phyloP scores from a whole-genome alignment of 352 stramenopile genomes.

The Phytophthora cactorum region DNA sequence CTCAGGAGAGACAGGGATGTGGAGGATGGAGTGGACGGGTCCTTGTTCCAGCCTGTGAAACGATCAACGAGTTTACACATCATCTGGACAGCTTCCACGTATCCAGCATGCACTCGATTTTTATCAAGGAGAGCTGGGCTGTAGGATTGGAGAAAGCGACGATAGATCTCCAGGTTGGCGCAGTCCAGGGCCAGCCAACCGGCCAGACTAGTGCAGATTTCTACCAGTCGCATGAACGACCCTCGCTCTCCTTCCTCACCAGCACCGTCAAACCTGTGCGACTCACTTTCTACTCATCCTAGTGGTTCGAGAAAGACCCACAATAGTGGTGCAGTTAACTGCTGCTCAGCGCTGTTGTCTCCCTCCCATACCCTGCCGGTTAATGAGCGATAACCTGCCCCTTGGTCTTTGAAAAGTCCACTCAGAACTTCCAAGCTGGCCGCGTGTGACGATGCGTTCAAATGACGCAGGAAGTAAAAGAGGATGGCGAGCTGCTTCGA shows the following conservation, averaged over 20 bases:
- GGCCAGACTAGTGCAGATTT: slow-evolving; percentile 32
- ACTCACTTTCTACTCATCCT: neutral
- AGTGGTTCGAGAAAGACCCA: slow-evolving; percentile 35
- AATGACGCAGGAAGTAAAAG: slow-evolving; percentile 44
- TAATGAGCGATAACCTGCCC: slow-evolving; percentile 8
- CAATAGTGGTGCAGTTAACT: slow-evolving; percentile 18
- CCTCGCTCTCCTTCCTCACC: slow-evolving; percentile 9
- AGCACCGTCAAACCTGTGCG: neutral
- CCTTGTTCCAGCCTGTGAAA: slow-evolving; percentile 24
- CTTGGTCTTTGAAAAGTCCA: slow-evolving; percentile 28
- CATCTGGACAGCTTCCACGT: slow-evolving; percentile 36
- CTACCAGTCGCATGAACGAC: slow-evolving; percentile 20
- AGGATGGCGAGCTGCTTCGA: slow-evolving; percentile 64
- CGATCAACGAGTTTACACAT: slow-evolving; percentile 36
- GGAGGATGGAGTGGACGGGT: slow-evolving; percentile 2
- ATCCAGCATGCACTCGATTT: slow-evolving; percentile 33
- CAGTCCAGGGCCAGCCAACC: slow-evolving; percentile 42
- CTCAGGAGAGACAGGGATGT: slow-evolving; percentile 32
- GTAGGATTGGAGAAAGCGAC: slow-evolving; percentile 28
- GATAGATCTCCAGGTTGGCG: slow-evolving; percentile 37
- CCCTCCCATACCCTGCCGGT: neutral
- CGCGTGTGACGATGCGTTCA: slow-evolving; percentile 40
- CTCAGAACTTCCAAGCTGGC: slow-evolving; percentile 39
- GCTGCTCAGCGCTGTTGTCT: neutral
- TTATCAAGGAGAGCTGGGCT: slow-evolving; percentile 39